Conservation (phyloP, 1,139 yeast species). For the Candida sp. region DNA sequence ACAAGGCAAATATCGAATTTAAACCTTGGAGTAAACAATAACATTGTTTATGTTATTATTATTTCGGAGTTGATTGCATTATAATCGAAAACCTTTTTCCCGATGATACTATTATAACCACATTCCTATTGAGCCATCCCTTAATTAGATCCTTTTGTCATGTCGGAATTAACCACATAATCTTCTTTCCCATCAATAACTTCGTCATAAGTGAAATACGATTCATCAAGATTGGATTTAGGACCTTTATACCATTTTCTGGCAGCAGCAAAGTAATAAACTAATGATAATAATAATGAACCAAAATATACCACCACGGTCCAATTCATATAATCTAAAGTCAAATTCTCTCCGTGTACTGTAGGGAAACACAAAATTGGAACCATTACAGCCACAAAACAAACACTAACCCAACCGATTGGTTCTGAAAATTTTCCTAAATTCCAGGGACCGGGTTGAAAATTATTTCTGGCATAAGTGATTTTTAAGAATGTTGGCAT, state of each 20-base stretch:
- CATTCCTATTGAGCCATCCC: no score
- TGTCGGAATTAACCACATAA: not conserved
- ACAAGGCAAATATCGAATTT: no score
- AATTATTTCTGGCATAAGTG: constrained; percentile 50
- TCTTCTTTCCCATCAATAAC: constrained; percentile 8
- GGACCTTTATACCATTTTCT: constrained; percentile 71
- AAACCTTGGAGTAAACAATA: no score
- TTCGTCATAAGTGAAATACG: constrained; percentile 18
- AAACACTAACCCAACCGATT: constrained; percentile 31
- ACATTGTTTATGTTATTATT: no score
- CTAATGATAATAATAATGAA: constrained; percentile 49
- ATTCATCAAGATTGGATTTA: constrained; percentile 50
- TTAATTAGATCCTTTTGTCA: not conserved
- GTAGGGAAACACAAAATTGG: constrained; percentile 69
- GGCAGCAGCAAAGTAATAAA: constrained; percentile 58
- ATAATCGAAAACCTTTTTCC: no score
- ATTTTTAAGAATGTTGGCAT: constrained; percentile 63
- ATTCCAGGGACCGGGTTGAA: constrained; percentile 69
- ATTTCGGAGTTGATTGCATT: no score
- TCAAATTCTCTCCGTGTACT: constrained; percentile 44
- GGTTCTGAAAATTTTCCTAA: constrained; percentile 54
- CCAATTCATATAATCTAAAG: constrained; percentile 62
- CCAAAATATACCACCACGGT: constrained; percentile 68
- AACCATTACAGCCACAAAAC: constrained; percentile 57
- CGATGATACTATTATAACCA: no score